These are phyloP conservation scores for Primulina tabacum DNA, from an alignment of 257 asterid genomes.

Conservation along the genomic window DNA sequence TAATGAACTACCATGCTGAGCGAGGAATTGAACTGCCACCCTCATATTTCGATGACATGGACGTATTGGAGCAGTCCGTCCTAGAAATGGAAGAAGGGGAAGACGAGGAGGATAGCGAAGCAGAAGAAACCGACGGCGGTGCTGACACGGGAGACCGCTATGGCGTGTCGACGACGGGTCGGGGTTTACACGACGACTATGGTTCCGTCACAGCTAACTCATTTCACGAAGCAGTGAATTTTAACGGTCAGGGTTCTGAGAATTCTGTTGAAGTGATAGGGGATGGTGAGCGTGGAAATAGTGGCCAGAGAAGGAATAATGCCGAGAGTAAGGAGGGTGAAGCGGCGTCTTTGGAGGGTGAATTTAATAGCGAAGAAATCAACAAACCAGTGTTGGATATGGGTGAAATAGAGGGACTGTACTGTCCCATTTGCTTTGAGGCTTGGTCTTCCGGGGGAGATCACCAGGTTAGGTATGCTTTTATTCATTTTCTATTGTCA, in stretches of 20 bases:
- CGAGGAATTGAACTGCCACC: background rate
- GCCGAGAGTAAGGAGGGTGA: constrained; percentile 15
- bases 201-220: background rate
- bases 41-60: background rate
- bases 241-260: constrained; percentile 15
- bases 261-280: constrained; percentile 18
- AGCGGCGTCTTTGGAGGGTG: constrained; percentile 27
- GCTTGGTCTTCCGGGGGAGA: constrained; percentile 81
- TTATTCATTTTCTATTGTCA: background rate
- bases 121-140: constrained; percentile 11
- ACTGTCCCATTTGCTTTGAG: constrained; percentile 86
- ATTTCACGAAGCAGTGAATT: background rate
- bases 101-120: constrained; percentile 23
- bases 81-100: constrained; percentile 16
- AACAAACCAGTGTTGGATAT: constrained; percentile 33
- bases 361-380: constrained; percentile 16
- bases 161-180: background rate
- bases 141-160: constrained; percentile 14
- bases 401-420: constrained; percentile 71
- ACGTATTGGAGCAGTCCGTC: background rate
- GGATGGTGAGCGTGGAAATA: constrained; percentile 23
- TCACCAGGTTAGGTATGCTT: constrained; percentile 65
- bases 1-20: background rate
- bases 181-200: background rate
- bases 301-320: constrained; percentile 23